phyloP scores from a whole-genome alignment of 2,329 filamentous ascomycete genomes.

The Plenodomus tracheiphilus region DNA sequence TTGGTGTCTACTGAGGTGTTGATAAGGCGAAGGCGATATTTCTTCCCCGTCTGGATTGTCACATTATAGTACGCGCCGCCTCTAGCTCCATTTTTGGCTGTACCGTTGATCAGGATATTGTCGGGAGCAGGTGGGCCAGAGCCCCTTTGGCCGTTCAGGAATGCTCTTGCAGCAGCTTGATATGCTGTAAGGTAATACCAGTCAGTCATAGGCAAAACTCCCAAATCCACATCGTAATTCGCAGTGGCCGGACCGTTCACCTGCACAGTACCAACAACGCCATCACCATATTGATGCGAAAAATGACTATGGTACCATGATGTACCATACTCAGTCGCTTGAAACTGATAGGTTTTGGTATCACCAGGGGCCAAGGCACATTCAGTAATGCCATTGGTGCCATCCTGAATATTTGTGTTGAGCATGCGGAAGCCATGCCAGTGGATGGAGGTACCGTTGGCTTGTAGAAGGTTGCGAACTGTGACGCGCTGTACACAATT shows the following conservation, averaged over 20 bases:
- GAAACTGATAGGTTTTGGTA: slow-evolving; percentile 32
- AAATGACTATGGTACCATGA: slow-evolving; percentile 50
- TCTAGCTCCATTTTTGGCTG: slow-evolving; percentile 52
- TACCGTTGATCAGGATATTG: slow-evolving; percentile 57
- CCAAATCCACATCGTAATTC: slow-evolving; percentile 36
- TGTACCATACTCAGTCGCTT: slow-evolving; percentile 35
- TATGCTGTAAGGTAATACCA: slow-evolving; percentile 50
- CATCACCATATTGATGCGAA: slow-evolving; percentile 49
- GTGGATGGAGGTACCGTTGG: slow-evolving; percentile 66
- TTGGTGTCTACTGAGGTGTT: slow-evolving; percentile 50
- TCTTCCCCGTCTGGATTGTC: slow-evolving; percentile 46
- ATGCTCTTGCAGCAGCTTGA: slow-evolving; percentile 31
- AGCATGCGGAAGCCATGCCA: slow-evolving; percentile 65
- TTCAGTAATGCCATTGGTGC: slow-evolving; percentile 51
- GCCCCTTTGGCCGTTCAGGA: slow-evolving; percentile 16
- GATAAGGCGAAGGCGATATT: slow-evolving; percentile 61
- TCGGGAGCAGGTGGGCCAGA: slow-evolving; percentile 48
- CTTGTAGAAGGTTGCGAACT: slow-evolving; percentile 57
- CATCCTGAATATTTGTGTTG: slow-evolving; percentile 59
- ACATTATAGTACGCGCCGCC: slow-evolving; percentile 36
- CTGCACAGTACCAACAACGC: slow-evolving; percentile 41
- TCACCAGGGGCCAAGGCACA: slow-evolving; percentile 55
- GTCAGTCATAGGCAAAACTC: slow-evolving; percentile 25
- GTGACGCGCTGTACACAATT: slow-evolving; percentile 34
- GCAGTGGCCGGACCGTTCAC: slow-evolving; percentile 38